phyloP scores from a whole-genome alignment of 768 basidiomycete genomes.

The Collybiopsis luxurians region DNA sequence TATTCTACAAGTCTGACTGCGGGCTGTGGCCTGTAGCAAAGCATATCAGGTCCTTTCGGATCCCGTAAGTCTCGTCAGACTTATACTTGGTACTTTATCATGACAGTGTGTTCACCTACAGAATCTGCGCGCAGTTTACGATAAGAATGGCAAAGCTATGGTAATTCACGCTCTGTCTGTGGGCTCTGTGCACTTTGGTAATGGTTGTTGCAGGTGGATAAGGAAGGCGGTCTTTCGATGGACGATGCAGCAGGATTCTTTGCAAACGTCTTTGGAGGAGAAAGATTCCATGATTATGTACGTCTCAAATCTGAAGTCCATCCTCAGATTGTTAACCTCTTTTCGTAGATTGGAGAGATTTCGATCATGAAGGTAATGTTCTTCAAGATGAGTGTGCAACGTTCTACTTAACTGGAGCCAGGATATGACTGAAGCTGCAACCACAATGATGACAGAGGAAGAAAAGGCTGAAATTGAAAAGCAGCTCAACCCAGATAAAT shows the following conservation, averaged over 20 bases:
- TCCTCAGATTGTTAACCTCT: not conserved
- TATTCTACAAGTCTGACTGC: not conserved
- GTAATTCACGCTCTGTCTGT: slow-evolving; percentile 22
- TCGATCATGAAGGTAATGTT: slow-evolving; percentile 70
- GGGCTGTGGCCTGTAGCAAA: slow-evolving; percentile 51
- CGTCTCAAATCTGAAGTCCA: slow-evolving; percentile 26
- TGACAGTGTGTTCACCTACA: slow-evolving; percentile 23
- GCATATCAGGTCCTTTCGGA: slow-evolving; percentile 93
- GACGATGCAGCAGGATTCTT: slow-evolving; percentile 96
- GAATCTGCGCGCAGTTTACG: slow-evolving; percentile 87
- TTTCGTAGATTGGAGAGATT: slow-evolving; percentile 89
- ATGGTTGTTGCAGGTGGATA: slow-evolving; percentile 50
- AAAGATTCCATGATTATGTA: slow-evolving; percentile 87
- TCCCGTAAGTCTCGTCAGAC: slow-evolving; percentile 46
- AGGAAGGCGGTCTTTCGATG: slow-evolving; percentile 74
- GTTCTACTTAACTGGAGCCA: too few species aligned
- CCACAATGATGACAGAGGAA: slow-evolving; percentile 89
- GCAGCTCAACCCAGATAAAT: slow-evolving; percentile 48
- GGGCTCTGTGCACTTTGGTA: not conserved
- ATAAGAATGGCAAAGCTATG: slow-evolving; percentile 92
- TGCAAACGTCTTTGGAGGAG: slow-evolving; percentile 93
- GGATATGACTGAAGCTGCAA: slow-evolving; percentile 82
- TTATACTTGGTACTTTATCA: slow-evolving; percentile 1
- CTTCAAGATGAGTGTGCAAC: too few species aligned
- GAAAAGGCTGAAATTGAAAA: slow-evolving; percentile 86